Percentiles rank a stretch among this genome's conserved stretches.
Conservation (phyloP, 306 rosid genomes). For the Pachyrhizus erosus region DNA sequence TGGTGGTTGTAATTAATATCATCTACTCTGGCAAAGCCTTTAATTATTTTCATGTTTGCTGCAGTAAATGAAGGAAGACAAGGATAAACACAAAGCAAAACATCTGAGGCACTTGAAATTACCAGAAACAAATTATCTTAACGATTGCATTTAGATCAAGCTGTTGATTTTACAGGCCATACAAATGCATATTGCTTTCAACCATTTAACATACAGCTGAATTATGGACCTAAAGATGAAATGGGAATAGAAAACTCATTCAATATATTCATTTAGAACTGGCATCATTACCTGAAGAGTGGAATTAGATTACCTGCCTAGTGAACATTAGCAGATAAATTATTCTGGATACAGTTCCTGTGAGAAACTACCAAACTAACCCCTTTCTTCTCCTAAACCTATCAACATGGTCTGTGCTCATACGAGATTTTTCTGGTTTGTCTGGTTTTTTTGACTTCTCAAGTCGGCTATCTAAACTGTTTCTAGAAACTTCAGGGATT, state of each 20-base stretch:
- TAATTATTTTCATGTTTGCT: background rate
- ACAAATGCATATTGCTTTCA: constrained; percentile 44
- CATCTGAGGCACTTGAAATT: background rate
- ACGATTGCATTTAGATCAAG: constrained; percentile 46
- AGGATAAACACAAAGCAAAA: background rate
- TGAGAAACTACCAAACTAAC: constrained; percentile 75
- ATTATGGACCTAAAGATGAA: constrained; percentile 28
- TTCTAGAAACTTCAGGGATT: constrained; percentile 87
- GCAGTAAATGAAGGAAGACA: background rate
- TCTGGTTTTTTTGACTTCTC: constrained; percentile 80
- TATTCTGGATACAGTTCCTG: constrained; percentile 54
- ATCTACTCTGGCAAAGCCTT: background rate
- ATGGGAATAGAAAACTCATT: constrained; percentile 40
- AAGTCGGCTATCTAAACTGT: constrained; percentile 98
- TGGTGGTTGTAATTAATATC: background rate
- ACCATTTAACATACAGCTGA: constrained; percentile 53
- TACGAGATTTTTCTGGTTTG: constrained; percentile 89
- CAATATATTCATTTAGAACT: constrained; percentile 50
- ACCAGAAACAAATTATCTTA: constrained; percentile 31
- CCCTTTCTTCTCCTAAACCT: constrained; percentile 88
- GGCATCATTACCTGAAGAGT: constrained; percentile 46
- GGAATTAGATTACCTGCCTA: constrained; percentile 48
- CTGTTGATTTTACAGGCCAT: constrained; percentile 58
- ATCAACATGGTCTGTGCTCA: constrained; percentile 95
- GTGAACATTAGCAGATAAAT: constrained; percentile 49